Conservation (phyloP, 1,139 yeast species). For the Hyphopichia pseudoburtonii region DNA sequence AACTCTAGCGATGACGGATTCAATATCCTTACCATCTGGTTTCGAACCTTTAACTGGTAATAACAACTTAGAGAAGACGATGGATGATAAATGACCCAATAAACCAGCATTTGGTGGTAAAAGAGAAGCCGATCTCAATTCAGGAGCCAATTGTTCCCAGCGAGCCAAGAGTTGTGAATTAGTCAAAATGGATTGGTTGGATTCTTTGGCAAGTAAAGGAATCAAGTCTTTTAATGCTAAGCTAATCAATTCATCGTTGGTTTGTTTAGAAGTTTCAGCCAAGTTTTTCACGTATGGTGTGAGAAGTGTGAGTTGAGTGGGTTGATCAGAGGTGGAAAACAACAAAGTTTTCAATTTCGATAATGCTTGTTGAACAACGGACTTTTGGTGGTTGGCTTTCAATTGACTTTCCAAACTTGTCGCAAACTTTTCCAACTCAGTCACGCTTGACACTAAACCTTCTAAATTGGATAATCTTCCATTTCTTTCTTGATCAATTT, state of each 20-base stretch:
- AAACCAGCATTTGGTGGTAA: slow-evolving; percentile 96
- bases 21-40: slow-evolving; percentile 77
- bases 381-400: slow-evolving; percentile 53
- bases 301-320: slow-evolving; percentile 31
- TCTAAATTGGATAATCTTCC: slow-evolving; percentile 74
- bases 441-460: slow-evolving; percentile 57
- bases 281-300: slow-evolving; percentile 50
- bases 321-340: slow-evolving; percentile 21
- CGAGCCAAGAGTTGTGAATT: slow-evolving; percentile 68
- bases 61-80: slow-evolving; percentile 71
- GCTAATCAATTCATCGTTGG: slow-evolving; percentile 43
- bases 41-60: slow-evolving; percentile 59
- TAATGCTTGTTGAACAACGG: slow-evolving; percentile 57
- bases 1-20: slow-evolving; percentile 85
- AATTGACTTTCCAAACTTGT: slow-evolving; percentile 58
- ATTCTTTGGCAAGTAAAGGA: slow-evolving; percentile 46
- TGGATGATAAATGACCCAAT: slow-evolving; percentile 84
- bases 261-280: slow-evolving; percentile 37
- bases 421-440: slow-evolving; percentile 59
- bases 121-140: slow-evolving; percentile 82
- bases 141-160: slow-evolving; percentile 79
- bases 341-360: slow-evolving; percentile 53
- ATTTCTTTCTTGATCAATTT: slow-evolving; percentile 76
- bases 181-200: slow-evolving; percentile 60
- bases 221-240: slow-evolving; percentile 38